Conservation (phyloP, 495 filamentous ascomycete species). For the Cladorrhinum samala region DNA sequence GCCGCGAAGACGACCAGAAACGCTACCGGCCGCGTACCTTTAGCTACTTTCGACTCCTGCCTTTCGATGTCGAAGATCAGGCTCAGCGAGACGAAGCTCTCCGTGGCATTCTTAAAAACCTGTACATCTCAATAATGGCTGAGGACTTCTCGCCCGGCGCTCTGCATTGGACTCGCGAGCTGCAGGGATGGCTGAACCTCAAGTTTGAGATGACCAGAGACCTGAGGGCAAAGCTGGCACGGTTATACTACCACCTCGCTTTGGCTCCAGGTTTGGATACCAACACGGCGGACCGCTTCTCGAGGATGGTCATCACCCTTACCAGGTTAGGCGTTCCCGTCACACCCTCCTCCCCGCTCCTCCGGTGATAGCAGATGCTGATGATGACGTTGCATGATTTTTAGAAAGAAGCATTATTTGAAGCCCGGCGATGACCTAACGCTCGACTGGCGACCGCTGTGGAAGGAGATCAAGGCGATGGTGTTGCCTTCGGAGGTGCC, state of each 20-base stretch:
- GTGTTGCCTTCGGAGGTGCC: constrained; percentile 77
- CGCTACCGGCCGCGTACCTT: constrained; percentile 86
- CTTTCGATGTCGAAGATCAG: constrained; percentile 78
- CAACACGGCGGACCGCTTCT: constrained; percentile 77
- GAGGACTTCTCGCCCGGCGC: constrained; percentile 93
- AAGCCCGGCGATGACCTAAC: constrained; percentile 80
- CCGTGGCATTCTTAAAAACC: constrained; percentile 78
- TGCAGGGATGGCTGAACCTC: constrained; percentile 87
- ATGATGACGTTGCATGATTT: neutral
- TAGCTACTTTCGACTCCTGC: constrained; percentile 82
- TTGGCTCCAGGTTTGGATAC: constrained; percentile 85
- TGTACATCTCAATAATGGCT: constrained; percentile 84
- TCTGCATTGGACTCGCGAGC: constrained; percentile 93
- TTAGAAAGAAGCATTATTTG: constrained; percentile 90
- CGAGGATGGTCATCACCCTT: constrained; percentile 91
- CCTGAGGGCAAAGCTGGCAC: constrained; percentile 75
- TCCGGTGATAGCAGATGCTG: too few relatives aligned
- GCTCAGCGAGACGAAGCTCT: constrained; percentile 65
- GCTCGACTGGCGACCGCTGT: constrained; percentile 88
- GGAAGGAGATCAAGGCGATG: constrained; percentile 81
- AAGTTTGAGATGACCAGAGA: constrained; percentile 92
- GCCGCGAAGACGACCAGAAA: constrained; percentile 38
- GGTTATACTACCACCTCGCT: constrained; percentile 88
- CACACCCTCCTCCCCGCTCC: too few relatives aligned
- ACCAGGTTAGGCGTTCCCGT: constrained; percentile 61